These are phyloP conservation scores for Leucosporidium yakuticum DNA, from an alignment of 768 basidiomycete species.

Conservation along the genomic window DNA sequence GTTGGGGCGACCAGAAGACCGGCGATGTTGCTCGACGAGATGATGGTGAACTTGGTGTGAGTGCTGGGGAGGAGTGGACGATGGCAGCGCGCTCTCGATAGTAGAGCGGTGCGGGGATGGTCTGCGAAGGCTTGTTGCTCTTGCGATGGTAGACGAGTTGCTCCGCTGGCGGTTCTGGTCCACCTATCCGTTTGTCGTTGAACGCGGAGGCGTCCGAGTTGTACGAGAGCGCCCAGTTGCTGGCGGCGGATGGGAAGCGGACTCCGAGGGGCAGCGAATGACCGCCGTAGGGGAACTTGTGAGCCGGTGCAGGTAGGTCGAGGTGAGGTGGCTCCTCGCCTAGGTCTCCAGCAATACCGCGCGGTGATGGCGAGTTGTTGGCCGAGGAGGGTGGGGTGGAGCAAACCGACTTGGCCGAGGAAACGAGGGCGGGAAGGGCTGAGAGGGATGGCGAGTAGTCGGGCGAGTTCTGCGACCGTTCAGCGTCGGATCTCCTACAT, in stretches of 20 bases:
- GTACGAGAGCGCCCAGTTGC: constrained; percentile 26
- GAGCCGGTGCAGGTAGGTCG: constrained; percentile 27
- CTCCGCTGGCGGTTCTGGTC: background rate
- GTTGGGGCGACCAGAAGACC: no score
- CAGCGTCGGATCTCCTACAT: constrained; percentile 20
- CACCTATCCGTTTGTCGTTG: no score
- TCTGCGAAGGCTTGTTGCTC: constrained; percentile 10
- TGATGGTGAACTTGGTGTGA: constrained; percentile 11
- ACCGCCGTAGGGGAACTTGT: constrained; percentile 13
- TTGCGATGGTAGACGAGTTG: constrained; percentile 25
- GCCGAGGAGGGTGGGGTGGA: constrained; percentile 28
- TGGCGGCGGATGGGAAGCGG: constrained; percentile 6
- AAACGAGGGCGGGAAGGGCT: constrained; percentile 22
- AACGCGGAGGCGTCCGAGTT: constrained; percentile 1
- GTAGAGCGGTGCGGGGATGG: constrained; percentile 28
- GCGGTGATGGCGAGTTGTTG: constrained; percentile 11
- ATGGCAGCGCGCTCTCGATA: constrained; percentile 28
- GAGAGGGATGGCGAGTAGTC: constrained; percentile 29
- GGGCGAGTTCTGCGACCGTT: constrained; percentile 16
- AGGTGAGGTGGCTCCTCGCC: constrained; percentile 21
- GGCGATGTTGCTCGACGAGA: constrained; percentile 1
- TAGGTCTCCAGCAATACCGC: background rate
- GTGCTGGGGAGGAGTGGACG: constrained; percentile 22
- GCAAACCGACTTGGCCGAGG: constrained; percentile 20
- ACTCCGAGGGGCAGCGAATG: constrained; percentile 16